Percentiles rank a stretch among this genome's conserved stretches.
phyloP scores from a whole-genome alignment of 306 rosid species.

The Parietaria judaica region DNA sequence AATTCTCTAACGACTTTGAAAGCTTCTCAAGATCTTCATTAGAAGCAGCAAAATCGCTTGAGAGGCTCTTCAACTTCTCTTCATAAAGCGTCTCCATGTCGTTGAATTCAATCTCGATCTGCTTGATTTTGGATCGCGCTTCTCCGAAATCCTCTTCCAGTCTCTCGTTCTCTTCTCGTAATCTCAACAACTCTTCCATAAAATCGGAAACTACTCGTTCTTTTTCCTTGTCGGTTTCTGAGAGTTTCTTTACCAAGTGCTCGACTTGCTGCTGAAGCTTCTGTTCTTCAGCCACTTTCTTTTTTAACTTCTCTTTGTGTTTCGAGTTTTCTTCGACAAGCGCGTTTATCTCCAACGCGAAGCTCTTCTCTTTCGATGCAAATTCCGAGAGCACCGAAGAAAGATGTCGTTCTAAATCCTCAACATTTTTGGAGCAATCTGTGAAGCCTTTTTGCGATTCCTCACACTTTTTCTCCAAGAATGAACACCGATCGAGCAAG shows the following conservation, averaged over 20 bases:
- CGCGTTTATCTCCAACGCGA: slow-evolving; percentile 28
- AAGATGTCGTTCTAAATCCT: slow-evolving; percentile 23
- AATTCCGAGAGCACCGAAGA: slow-evolving; percentile 26
- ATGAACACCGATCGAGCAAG: slow-evolving; percentile 25
- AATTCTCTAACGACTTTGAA: slow-evolving; percentile 26
- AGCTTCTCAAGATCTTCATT: slow-evolving; percentile 25
- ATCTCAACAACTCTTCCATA: slow-evolving; percentile 19
- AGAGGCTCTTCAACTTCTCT: slow-evolving; percentile 20
- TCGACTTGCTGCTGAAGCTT: slow-evolving; percentile 26
- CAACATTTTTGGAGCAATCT: slow-evolving; percentile 25
- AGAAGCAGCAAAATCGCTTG: slow-evolving; percentile 20
- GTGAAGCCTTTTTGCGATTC: slow-evolving; percentile 22
- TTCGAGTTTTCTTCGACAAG: slow-evolving; percentile 30
- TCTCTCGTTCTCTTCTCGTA: slow-evolving; percentile 16
- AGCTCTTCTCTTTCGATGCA: slow-evolving; percentile 27
- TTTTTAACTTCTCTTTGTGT: slow-evolving; percentile 21
- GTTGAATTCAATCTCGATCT: slow-evolving; percentile 23
- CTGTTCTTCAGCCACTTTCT: slow-evolving; percentile 29
- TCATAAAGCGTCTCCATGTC: slow-evolving; percentile 21
- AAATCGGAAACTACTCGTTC: slow-evolving; percentile 17
- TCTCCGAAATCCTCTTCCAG: slow-evolving; percentile 17
- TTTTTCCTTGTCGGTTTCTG: slow-evolving; percentile 13
- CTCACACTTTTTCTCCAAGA: slow-evolving; percentile 29
- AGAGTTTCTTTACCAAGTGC: slow-evolving; percentile 20
- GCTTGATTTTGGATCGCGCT: slow-evolving; percentile 14